Evolutionary conservation across 371 early-diverging fungal genomes (phyloP).

Genomic region (Haplosporangium sp.): DNA sequence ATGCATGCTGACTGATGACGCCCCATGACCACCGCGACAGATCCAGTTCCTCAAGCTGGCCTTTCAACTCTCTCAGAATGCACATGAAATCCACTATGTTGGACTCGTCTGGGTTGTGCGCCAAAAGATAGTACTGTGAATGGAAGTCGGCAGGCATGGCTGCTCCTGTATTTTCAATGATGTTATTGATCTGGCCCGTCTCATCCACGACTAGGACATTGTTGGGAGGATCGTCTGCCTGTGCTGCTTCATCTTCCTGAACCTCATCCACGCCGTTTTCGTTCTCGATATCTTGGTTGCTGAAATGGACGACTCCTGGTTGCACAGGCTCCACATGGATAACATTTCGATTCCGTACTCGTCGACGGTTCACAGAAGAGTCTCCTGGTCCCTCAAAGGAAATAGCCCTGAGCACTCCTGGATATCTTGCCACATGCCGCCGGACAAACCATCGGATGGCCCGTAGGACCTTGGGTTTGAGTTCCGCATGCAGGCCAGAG

Average conservation of each 20-base stretch:
- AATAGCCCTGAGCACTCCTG: constrained; percentile 13
- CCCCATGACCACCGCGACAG: constrained; percentile 34
- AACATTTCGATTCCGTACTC: constrained; percentile 21
- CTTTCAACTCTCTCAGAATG: constrained; percentile 12
- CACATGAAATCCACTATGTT: constrained; percentile 15
- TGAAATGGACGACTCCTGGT: constrained; percentile 24
- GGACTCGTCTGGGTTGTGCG: constrained; percentile 20
- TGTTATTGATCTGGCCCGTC: constrained; percentile 12
- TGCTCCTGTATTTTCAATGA: not conserved
- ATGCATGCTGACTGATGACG: constrained; percentile 8
- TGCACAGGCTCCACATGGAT: constrained; percentile 13
- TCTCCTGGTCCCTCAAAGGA: constrained; percentile 28
- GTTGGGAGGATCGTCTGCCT: not conserved
- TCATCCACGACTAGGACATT: not conserved
- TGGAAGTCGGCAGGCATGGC: constrained; percentile 21
- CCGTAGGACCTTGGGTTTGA: constrained; percentile 11
- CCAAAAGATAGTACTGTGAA: constrained; percentile 22
- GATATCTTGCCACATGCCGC: constrained; percentile 16
- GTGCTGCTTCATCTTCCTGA: constrained; percentile 2
- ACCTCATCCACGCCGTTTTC: constrained; percentile 13
- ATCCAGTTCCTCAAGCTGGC: constrained; percentile 25
- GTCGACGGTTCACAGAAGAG: constrained; percentile 9
- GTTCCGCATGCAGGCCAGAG: constrained; percentile 23
- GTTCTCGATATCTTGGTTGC: constrained; percentile 7
- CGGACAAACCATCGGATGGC: constrained; percentile 25